Evolutionary conservation across 768 basidiomycete genomes (phyloP).

Genomic region (Boletales sp.): DNA sequence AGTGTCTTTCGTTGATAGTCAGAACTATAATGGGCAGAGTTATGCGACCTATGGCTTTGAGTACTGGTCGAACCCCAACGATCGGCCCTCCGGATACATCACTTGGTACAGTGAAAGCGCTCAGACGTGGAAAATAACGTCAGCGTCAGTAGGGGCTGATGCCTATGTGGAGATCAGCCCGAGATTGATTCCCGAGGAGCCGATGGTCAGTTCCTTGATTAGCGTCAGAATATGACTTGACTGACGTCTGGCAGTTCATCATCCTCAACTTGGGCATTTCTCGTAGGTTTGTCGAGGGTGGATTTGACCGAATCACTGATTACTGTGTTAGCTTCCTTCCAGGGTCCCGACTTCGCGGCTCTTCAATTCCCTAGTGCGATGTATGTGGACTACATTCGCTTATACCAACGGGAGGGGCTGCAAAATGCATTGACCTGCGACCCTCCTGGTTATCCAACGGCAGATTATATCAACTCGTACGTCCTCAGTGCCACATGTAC

Average conservation of each 20-base stretch:
- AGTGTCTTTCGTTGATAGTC: conserved; percentile 50
- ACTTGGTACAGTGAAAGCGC: conserved; percentile 74
- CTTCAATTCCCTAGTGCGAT: conserved; percentile 76
- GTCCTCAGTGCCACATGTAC: conserved; percentile 13
- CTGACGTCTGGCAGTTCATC: conserved; percentile 51
- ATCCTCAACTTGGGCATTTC: conserved; percentile 86
- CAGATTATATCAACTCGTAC: conserved; percentile 70
- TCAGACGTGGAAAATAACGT: conserved; percentile 68
- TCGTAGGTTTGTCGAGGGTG: conserved; percentile 32
- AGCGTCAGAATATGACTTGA: neutral
- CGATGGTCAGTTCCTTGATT: conserved; percentile 62
- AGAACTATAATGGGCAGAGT: conserved; percentile 50
- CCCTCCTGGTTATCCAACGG: conserved; percentile 74
- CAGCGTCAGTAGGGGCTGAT: conserved; percentile 68
- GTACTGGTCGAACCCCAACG: conserved; percentile 70
- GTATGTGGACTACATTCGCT: conserved; percentile 86
- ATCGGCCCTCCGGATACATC: conserved; percentile 69
- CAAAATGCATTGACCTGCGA: conserved; percentile 72
- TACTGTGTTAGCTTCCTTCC: conserved; percentile 55
- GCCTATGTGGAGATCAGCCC: conserved; percentile 50
- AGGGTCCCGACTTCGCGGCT: conserved; percentile 64
- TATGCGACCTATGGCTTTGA: conserved; percentile 75
- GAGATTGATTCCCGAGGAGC: conserved; percentile 82
- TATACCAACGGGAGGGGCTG: conserved; percentile 78
- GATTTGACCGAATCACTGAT: conserved; percentile 1